Percentiles rank a stretch among this genome's conserved stretches.
phyloP scores from a whole-genome alignment of 2,329 filamentous ascomycete genomes.

The Neopestalotiopsis clavispora region DNA sequence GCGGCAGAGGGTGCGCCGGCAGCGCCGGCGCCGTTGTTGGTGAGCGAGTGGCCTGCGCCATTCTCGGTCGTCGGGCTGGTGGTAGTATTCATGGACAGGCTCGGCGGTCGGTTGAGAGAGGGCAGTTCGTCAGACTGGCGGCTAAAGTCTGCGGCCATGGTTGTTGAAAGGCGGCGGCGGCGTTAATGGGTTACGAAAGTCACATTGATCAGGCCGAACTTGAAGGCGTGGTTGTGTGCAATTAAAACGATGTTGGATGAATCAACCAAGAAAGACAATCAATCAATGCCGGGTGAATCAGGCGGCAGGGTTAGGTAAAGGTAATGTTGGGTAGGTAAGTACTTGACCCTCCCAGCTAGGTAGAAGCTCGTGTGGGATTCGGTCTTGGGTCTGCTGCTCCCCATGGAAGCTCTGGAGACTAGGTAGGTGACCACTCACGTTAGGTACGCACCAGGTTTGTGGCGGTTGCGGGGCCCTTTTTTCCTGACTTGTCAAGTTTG shows the following conservation, averaged over 20 bases:
- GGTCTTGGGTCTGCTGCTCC: not conserved
- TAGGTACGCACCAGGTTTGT: not conserved
- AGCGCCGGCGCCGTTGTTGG: constrained; percentile 21
- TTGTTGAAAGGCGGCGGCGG: not conserved
- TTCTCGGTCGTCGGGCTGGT: constrained; percentile 30
- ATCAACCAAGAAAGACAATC: too few species aligned
- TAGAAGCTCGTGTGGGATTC: not conserved
- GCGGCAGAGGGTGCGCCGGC: constrained; percentile 21
- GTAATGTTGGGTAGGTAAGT: not conserved
- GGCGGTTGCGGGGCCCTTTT: not conserved
- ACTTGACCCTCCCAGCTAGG: too few species aligned
- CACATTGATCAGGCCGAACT: constrained; percentile 7
- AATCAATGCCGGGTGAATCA: not conserved
- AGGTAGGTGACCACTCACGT: not conserved
- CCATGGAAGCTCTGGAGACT: not conserved
- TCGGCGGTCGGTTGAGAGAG: constrained; percentile 25
- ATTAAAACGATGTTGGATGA: too few species aligned
- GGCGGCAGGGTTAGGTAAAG: not conserved
- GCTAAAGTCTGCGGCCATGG: constrained; percentile 35
- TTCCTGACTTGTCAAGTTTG: not conserved
- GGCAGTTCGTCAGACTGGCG: constrained; percentile 32
- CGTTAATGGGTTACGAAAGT: not conserved
- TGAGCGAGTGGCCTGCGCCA: constrained; percentile 21
- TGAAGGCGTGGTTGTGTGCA: not conserved
- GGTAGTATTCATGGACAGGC: constrained; percentile 31